Conservation (phyloP, 345 rosid genomes). For the Eucalyptus melliodora region DNA sequence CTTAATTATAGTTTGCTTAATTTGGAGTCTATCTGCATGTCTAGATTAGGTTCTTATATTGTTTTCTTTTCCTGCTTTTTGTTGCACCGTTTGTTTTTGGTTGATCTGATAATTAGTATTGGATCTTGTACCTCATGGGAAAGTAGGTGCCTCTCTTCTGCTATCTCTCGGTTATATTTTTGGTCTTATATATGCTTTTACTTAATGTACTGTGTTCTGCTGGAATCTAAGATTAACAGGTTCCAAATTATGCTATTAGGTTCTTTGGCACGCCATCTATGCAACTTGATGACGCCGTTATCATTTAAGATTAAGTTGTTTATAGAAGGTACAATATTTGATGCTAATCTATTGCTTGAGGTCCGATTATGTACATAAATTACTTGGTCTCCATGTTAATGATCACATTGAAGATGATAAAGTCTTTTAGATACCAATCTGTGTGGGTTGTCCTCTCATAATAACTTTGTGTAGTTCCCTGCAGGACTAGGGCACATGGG, state of each 20-base stretch:
- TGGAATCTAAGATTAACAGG: constrained; percentile 44
- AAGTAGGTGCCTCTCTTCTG: neutral
- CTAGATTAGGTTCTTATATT: neutral
- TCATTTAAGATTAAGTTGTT: constrained; percentile 55
- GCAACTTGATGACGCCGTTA: constrained; percentile 62
- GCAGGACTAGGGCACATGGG: constrained; percentile 58
- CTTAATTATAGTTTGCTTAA: neutral
- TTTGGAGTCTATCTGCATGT: neutral
- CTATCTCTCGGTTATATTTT: neutral
- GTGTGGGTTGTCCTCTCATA: constrained; percentile 9
- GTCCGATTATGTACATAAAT: constrained; percentile 1
- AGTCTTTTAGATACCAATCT: neutral
- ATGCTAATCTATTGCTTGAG: constrained; percentile 9
- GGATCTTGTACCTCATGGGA: neutral
- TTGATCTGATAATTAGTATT: neutral
- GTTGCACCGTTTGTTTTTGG: neutral
- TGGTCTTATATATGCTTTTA: constrained; percentile 3
- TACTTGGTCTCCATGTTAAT: constrained; percentile 31
- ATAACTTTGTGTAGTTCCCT: constrained; percentile 67
- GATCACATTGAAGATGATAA: constrained; percentile 13
- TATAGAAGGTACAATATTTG: constrained; percentile 48
- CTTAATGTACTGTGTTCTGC: constrained; percentile 7
- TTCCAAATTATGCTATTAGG: constrained; percentile 60
- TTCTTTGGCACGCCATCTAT: constrained; percentile 54
- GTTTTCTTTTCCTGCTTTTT: neutral